A percentile compares a stretch with the other conserved stretches of the same genome.
phyloP scores from a whole-genome alignment of 805 yeast genomes.

The Spathaspora arborariae region DNA sequence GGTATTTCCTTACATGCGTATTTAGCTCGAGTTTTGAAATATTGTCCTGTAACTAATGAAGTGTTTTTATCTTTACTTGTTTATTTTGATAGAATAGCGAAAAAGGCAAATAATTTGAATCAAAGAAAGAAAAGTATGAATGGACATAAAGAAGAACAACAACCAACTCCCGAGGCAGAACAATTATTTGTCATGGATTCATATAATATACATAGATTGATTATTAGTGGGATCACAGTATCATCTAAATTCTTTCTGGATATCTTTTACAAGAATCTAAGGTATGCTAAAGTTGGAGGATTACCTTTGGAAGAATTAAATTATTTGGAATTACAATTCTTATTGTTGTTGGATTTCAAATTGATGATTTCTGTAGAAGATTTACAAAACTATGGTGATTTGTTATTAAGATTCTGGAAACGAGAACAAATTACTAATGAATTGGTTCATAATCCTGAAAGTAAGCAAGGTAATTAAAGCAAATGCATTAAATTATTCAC shows the following conservation, averaged over 20 bases:
- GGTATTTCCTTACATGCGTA: slow-evolving; percentile 92
- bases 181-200: slow-evolving; percentile 93
- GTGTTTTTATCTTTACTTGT: slow-evolving; percentile 87
- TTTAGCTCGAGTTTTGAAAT: slow-evolving; percentile 83
- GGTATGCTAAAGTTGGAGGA: slow-evolving; percentile 96
- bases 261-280: slow-evolving; percentile 87
- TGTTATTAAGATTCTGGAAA: slow-evolving; percentile 80
- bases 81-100: slow-evolving; percentile 91
- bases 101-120: slow-evolving; percentile 60
- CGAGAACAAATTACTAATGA: slow-evolving; percentile 54
- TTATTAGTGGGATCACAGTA: slow-evolving; percentile 93
- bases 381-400: slow-evolving; percentile 83
- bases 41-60: slow-evolving; percentile 98
- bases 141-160: slow-evolving; percentile 12
- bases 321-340: slow-evolving; percentile 85
- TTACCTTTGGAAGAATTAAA: slow-evolving; percentile 90
- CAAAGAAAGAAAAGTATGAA: slow-evolving; percentile 14
- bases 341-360: slow-evolving; percentile 79
- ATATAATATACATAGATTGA: slow-evolving; percentile 88
- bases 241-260: slow-evolving; percentile 93
- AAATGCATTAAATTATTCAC: background rate
- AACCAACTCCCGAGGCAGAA: slow-evolving; percentile 17
- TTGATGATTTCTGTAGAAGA: slow-evolving; percentile 87
- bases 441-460: slow-evolving; percentile 17
- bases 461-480: background rate